phyloP scores from a whole-genome alignment of 139 green algal species.

The Ettlia oleoabundans region DNA sequence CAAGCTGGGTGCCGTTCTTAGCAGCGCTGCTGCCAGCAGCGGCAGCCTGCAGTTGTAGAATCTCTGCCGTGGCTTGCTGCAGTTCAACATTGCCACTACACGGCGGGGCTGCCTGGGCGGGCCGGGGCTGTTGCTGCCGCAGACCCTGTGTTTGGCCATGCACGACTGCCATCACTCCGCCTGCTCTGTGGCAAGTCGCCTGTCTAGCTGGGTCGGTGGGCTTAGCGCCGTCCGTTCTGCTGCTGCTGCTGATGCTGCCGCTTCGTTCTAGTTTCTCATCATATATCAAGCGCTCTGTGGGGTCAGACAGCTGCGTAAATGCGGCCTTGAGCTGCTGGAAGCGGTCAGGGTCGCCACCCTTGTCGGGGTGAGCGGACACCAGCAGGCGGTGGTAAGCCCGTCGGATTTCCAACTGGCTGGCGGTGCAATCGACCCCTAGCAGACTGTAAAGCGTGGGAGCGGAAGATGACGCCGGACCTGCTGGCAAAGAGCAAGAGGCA shows the following conservation, averaged over 20 bases:
- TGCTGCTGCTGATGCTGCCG: background rate
- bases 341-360: slow-evolving; percentile 25
- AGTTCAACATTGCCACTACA: background rate
- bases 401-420: slow-evolving; percentile 8
- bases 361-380: slow-evolving; percentile 38
- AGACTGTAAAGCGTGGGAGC: slow-evolving; percentile 7
- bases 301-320: slow-evolving; percentile 25
- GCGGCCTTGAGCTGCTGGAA: slow-evolving; percentile 34
- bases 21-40: background rate
- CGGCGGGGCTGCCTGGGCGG: background rate
- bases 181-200: background rate
- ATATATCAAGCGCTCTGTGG: slow-evolving; percentile 13
- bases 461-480: background rate
- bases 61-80: background rate
- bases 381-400: slow-evolving; percentile 35
- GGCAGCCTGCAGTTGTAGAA: background rate
- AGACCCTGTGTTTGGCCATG: slow-evolving; percentile 34
- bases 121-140: background rate
- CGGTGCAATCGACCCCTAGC: slow-evolving; percentile 16
- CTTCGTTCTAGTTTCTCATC: slow-evolving; percentile 15
- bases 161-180: slow-evolving; percentile 24
- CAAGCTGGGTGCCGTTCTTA: background rate
- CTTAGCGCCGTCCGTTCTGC: background rate
- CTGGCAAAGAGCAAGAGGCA: background rate
- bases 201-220: background rate